These are phyloP conservation scores for Inosperma sp. DNA, from an alignment of 768 basidiomycete genomes.

Conservation along the genomic window DNA sequence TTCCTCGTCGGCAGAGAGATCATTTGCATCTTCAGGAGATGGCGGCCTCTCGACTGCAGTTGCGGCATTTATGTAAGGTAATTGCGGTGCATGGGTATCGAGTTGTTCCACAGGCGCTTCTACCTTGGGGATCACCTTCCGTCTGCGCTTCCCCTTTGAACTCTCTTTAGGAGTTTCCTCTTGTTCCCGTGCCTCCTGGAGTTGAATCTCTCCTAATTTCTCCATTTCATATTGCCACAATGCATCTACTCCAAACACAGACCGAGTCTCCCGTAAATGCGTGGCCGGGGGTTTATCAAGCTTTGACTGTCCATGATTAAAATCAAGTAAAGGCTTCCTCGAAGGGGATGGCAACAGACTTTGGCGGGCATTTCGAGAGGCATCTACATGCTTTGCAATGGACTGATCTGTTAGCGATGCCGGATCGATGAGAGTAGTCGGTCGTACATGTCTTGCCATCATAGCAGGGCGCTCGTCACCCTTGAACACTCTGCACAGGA, in stretches of 20 bases:
- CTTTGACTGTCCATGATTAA: slow-evolving; percentile 46
- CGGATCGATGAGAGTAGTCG: slow-evolving; percentile 74
- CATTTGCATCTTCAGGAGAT: slow-evolving; percentile 40
- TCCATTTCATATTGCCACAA: slow-evolving; percentile 86
- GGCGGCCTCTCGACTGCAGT: slow-evolving; percentile 39
- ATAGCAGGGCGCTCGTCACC: slow-evolving; percentile 89
- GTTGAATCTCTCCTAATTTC: slow-evolving; percentile 76
- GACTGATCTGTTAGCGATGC: slow-evolving; percentile 51
- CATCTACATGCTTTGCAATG: slow-evolving; percentile 37
- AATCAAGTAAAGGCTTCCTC: slow-evolving; percentile 62
- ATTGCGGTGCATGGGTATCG: slow-evolving; percentile 30
- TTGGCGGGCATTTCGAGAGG: slow-evolving; percentile 34
- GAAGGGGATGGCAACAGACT: slow-evolving; percentile 43
- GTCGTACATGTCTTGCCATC: slow-evolving; percentile 72
- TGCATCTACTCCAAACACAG: slow-evolving; percentile 94
- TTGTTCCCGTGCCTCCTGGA: slow-evolving; percentile 54
- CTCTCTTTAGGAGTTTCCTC: slow-evolving; percentile 46
- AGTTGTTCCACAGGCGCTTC: slow-evolving; percentile 15
- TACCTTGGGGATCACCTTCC: slow-evolving; percentile 41
- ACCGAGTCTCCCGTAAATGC: slow-evolving; percentile 40
- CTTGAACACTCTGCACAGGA: slow-evolving; percentile 62
- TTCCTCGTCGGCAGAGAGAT: slow-evolving; percentile 43
- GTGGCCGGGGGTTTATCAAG: slow-evolving; percentile 21
- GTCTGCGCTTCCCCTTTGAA: slow-evolving; percentile 46
- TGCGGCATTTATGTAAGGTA: slow-evolving; percentile 42